phyloP scores from a whole-genome alignment of 139 green algal species.

The Coelastrella sp. region DNA sequence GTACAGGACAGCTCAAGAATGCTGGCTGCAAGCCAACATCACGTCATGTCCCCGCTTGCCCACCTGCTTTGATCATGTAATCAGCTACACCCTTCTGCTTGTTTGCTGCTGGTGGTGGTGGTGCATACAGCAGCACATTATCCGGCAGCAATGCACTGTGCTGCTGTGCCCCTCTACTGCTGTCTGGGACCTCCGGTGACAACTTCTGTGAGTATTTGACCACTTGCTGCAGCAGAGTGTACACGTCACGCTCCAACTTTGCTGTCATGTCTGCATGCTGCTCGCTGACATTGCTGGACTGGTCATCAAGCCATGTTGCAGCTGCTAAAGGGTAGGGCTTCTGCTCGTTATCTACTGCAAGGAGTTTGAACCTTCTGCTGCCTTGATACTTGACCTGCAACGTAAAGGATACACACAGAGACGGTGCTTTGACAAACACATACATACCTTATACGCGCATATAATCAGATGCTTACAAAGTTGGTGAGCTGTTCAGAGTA shows the following conservation, averaged over 20 bases:
- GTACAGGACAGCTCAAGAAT: too few relatives aligned
- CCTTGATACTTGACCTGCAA: conserved; percentile 49
- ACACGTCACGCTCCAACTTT: conserved; percentile 50
- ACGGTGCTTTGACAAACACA: background rate
- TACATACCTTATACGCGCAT: too few relatives aligned
- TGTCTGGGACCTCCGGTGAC: too few relatives aligned
- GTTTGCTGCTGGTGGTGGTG: conserved; percentile 7
- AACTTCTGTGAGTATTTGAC: background rate
- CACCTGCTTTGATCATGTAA: conserved; percentile 29
- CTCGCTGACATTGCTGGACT: background rate
- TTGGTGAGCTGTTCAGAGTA: too few relatives aligned
- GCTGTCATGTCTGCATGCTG: conserved; percentile 24
- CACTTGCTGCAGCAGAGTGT: conserved; percentile 36
- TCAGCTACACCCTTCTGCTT: conserved; percentile 14
- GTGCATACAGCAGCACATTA: conserved; percentile 29
- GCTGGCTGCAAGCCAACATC: too few relatives aligned
- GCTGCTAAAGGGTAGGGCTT: conserved; percentile 51
- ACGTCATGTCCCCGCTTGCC: too few relatives aligned
- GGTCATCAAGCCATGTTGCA: conserved; percentile 22
- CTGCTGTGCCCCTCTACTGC: background rate
- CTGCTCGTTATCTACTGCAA: conserved; percentile 45
- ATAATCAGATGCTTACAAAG: too few relatives aligned
- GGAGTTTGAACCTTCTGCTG: conserved; percentile 45
- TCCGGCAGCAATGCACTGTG: conserved; percentile 12
- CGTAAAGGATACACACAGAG: background rate